Base-by-base conservation (phyloP, 345 rosid species). In the Cochlearia excelsa region DNA sequence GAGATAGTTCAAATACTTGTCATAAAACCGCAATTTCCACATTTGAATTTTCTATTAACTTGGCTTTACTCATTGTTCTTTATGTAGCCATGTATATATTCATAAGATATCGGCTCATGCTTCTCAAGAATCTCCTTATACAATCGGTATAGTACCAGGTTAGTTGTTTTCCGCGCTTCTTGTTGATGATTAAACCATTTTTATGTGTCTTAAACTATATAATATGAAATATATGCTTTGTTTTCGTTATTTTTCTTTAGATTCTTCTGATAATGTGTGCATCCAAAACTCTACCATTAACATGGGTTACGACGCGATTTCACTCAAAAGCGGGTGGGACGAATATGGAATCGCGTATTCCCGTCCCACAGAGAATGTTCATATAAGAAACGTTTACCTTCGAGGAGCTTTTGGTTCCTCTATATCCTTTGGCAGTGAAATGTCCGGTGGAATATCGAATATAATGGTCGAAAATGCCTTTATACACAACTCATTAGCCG, bases 261-360 rank as follows among this genome's bases (percentile, higher is more conserved):
- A 84, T 75, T 84, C 91, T 26, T 78, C 85, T 58, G 63, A 76
- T 29, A 65, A 80, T 30, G 76, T 77, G 5, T 76, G 87, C 77
- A 84, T 80, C 45, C 82, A 80, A 72, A 72, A 84, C 59, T 75
- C 77, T 9, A 72, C 65, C 71, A 80, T 82, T 33, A 71, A 72
- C 5, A 71, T 76, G n/a, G 84, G 91, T 2, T 72, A 82, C 26
- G 91, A 82, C 55, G 78, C 77, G 0, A 77, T 84, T 1, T 78
- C 78, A 1, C 75, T 80, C 3, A 80, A 84, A 68, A 84, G 91
- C 16, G 91, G 91, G 35, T 82, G 91, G 91, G 91, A 84, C 29
- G 77, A 82, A 65, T 84, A 82, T 34, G 87, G 87, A 11, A 79
- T 82, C 1, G 56, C 78, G 0, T 82, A 73, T 2, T 64, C 75